phyloP scores from a whole-genome alignment of 164 flowering plant species.

The Vitis labrusca region DNA sequence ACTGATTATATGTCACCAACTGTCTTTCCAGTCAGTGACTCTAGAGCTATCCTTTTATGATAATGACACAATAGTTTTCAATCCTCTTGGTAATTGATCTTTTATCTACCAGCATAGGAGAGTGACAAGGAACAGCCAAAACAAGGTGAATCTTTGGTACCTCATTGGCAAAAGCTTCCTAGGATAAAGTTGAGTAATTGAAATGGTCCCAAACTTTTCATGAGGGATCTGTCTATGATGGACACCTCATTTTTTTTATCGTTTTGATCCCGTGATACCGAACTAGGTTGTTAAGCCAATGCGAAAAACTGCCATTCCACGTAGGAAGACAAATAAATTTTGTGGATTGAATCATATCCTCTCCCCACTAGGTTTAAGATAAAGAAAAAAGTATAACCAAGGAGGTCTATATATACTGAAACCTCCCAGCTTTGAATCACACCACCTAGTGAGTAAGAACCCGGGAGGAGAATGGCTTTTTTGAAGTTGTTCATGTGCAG shows the following conservation, averaged over 20 bases:
- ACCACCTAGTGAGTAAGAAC: not conserved
- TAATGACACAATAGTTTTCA: no score
- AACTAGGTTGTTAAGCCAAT: not conserved
- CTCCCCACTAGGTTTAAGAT: not conserved
- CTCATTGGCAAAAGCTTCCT: no score
- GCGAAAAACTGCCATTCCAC: not conserved
- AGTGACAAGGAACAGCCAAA: no score
- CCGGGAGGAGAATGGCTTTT: not conserved
- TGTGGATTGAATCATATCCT: not conserved
- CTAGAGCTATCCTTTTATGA: no score
- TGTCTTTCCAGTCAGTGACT: no score
- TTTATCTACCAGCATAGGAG: no score
- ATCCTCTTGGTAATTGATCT: no score
- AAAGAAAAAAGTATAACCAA: not conserved
- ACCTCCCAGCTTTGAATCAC: not conserved
- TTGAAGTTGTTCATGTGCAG: not conserved
- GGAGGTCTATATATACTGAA: not conserved
- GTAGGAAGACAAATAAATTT: not conserved
- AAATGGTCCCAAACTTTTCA: no score
- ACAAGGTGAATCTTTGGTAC: no score
- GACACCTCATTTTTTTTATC: not conserved
- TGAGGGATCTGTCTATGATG: not conserved
- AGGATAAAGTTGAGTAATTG: no score
- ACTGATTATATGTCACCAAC: no score
- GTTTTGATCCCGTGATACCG: not conserved